These are phyloP conservation scores for Suillus subalutaceus DNA, from an alignment of 768 basidiomycete genomes.

Conservation along the genomic window DNA sequence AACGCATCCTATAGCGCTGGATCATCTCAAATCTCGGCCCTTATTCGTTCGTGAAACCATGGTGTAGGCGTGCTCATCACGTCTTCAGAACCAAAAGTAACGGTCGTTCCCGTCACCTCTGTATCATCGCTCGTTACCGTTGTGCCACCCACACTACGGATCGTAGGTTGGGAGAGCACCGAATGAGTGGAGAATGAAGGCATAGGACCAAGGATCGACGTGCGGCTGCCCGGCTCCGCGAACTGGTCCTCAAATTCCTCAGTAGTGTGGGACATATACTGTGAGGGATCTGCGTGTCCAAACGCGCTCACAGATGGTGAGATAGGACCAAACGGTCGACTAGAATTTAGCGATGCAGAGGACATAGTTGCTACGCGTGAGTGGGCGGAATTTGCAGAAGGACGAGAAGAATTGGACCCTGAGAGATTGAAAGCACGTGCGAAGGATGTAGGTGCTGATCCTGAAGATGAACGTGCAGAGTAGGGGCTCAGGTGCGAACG, in stretches of 20 bases:
- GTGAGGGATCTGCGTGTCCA: slow-evolving; percentile 31
- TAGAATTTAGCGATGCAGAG: slow-evolving; percentile 47
- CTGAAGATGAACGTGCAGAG: slow-evolving; percentile 45
- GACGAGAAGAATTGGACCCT: slow-evolving; percentile 59
- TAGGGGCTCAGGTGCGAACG: slow-evolving; percentile 56
- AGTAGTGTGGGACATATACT: slow-evolving; percentile 4
- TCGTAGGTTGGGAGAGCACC: slow-evolving; percentile 28
- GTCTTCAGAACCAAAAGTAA: slow-evolving; percentile 15
- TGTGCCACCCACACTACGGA: slow-evolving; percentile 34
- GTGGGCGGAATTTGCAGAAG: slow-evolving; percentile 39
- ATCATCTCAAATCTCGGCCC: slow-evolving; percentile 6
- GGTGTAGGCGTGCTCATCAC: background rate
- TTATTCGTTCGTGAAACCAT: slow-evolving; percentile 1
- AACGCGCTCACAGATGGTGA: slow-evolving; percentile 59
- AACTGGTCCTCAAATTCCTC: slow-evolving; percentile 9
- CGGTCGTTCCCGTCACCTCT: slow-evolving; percentile 27
- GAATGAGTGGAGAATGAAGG: slow-evolving; percentile 33
- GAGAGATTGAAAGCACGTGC: slow-evolving; percentile 44
- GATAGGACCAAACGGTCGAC: slow-evolving; percentile 39
- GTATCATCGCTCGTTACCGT: slow-evolving; percentile 33
- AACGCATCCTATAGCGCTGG: background rate
- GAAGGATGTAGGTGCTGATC: slow-evolving; percentile 55
- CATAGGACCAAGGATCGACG: slow-evolving; percentile 36
- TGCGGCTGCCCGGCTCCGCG: slow-evolving; percentile 20
- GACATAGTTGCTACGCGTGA: slow-evolving; percentile 39